These are phyloP conservation scores for Podospora australis DNA, from an alignment of 495 filamentous ascomycete genomes.

Conservation along the genomic window DNA sequence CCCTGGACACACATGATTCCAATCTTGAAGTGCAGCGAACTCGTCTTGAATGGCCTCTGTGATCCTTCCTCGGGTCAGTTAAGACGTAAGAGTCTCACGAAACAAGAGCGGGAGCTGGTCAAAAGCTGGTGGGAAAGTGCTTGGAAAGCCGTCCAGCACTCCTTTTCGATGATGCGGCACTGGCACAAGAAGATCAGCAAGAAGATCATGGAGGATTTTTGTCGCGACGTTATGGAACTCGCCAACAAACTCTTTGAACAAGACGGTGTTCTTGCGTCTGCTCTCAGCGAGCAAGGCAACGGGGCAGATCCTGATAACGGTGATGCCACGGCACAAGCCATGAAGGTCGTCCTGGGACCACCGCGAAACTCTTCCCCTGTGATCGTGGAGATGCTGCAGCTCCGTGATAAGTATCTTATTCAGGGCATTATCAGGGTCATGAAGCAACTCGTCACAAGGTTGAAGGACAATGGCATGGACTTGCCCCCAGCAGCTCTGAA, in stretches of 20 bases:
- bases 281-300: constrained; percentile 42
- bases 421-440: constrained; percentile 58
- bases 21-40: constrained; percentile 65
- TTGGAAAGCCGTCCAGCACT: constrained; percentile 70
- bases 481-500: constrained; percentile 55
- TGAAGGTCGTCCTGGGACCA: constrained; percentile 52
- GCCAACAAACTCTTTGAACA: constrained; percentile 78
- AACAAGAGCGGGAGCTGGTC: constrained; percentile 56
- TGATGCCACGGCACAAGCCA: constrained; percentile 36
- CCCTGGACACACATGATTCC: constrained; percentile 61
- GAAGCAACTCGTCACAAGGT: constrained; percentile 63
- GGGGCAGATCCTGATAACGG: constrained; percentile 41
- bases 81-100: constrained; percentile 52
- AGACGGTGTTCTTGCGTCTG: constrained; percentile 68
- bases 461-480: constrained; percentile 63
- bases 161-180: constrained; percentile 73
- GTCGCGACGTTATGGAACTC: constrained; percentile 87
- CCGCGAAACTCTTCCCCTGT: constrained; percentile 58
- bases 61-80: constrained; percentile 75
- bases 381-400: constrained; percentile 74
- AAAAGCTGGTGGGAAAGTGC: constrained; percentile 72
- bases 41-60: constrained; percentile 76
- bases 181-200: constrained; percentile 72
- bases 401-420: constrained; percentile 79
- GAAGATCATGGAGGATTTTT: constrained; percentile 78